These are phyloP conservation scores for Actinidia arguta DNA, from an alignment of 179 eudicot genomes.

Conservation along the genomic window DNA sequence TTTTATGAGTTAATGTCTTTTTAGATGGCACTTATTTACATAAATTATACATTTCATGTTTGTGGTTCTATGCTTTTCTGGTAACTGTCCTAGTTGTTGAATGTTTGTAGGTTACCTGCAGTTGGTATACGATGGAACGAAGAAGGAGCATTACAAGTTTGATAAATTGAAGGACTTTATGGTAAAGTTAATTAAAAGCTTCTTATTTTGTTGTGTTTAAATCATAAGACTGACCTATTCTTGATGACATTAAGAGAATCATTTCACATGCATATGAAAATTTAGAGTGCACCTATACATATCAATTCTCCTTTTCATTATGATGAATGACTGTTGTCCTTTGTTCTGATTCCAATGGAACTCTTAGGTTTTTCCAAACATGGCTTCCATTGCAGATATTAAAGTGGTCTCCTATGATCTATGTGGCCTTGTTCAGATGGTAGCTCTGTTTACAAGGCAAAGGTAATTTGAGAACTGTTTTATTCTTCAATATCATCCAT, in stretches of 20 bases:
- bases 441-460: constrained; percentile 71
- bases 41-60: too few relatives aligned
- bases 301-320: constrained; percentile 11
- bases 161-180: constrained; percentile 66
- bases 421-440: constrained; percentile 80
- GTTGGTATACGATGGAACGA: constrained; percentile 76
- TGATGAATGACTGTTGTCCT: constrained; percentile 17
- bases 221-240: constrained; percentile 7
- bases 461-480: constrained; percentile 48
- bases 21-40: too few relatives aligned
- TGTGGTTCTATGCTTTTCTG: not conserved
- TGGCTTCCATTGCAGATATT: constrained; percentile 90
- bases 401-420: constrained; percentile 89
- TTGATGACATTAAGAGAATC: not conserved
- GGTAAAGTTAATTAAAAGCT: constrained; percentile 51
- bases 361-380: constrained; percentile 89
- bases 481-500: not conserved
- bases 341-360: constrained; percentile 13
- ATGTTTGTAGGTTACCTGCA: constrained; percentile 79
- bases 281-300: constrained; percentile 5
- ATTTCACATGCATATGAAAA: not conserved
- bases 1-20: not conserved
- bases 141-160: constrained; percentile 92
- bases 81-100: not conserved
- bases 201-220: constrained; percentile 2